Evolutionary conservation across 257 asterid genomes (phyloP).

Genomic region (Hygrophila difformis): DNA sequence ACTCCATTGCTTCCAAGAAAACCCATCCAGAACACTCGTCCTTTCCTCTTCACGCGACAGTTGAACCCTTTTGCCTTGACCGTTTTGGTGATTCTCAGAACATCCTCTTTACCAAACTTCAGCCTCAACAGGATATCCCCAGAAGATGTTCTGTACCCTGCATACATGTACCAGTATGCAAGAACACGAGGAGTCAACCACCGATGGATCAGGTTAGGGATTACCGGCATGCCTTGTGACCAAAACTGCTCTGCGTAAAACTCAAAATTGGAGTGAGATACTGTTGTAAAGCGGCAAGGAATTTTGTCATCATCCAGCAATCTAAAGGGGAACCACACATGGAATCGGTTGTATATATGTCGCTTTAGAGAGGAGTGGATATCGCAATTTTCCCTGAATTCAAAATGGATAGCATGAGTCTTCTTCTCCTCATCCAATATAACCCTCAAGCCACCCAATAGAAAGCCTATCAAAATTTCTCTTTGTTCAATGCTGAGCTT

Average conservation of each 20-base stretch:
- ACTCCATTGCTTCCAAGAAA: slow-evolving; percentile 57
- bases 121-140: slow-evolving; percentile 80
- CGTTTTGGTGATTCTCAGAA: slow-evolving; percentile 34
- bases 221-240: slow-evolving; percentile 42
- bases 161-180: slow-evolving; percentile 95
- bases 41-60: slow-evolving; percentile 52
- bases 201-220: slow-evolving; percentile 77
- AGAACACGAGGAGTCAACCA: slow-evolving; percentile 89
- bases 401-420: slow-evolving; percentile 36
- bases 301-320: slow-evolving; percentile 23
- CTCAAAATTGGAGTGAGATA: slow-evolving; percentile 52
- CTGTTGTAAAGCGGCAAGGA: slow-evolving; percentile 43
- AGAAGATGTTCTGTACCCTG: slow-evolving; percentile 64
- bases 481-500: slow-evolving; percentile 76
- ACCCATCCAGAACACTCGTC: slow-evolving; percentile 68
- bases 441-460: slow-evolving; percentile 63
- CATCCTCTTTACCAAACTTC: slow-evolving; percentile 54
- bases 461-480: slow-evolving; percentile 66
- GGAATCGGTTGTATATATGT: slow-evolving; percentile 53
- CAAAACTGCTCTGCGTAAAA: slow-evolving; percentile 77
- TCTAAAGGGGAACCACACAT: slow-evolving; percentile 57
- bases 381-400: slow-evolving; percentile 42
- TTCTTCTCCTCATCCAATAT: slow-evolving; percentile 33
- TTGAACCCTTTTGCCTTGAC: slow-evolving; percentile 45
- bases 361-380: slow-evolving; percentile 47